Evolutionary conservation across 1,284 basidiomycete species (phyloP), one percentile per base, ranked within the genome.

Genomic region (Heterobasidion occidentale): DNA sequence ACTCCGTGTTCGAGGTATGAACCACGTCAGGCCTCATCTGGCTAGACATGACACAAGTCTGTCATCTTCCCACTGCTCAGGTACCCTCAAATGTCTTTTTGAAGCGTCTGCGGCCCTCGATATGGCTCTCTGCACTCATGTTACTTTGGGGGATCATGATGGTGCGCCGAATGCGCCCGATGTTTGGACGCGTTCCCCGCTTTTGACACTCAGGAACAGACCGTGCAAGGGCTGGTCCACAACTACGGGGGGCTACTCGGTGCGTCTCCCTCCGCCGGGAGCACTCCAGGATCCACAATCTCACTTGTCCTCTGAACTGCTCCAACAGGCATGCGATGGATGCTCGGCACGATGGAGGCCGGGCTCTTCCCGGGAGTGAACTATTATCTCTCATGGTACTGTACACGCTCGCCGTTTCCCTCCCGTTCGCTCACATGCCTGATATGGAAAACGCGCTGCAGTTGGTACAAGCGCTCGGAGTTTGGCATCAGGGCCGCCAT

Each of bases 401-500:
- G 42, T 7, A 12, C 46, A 15, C 11, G 14, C 46, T 15, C 15
- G n/a, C 46, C 46, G 27, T 46, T 44, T 46, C 36, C 34, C 44
- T 45, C 20, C 44, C 52, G 27, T 45, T 17, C 7, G 17, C 33
- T 17, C 12, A 15, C 35, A 56, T 48, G 14, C 15, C 51, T 35
- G 36, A 27, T 27, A 27, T 27, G 27, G 27, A 27, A 27, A 27
- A 27, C 42, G 53, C 27, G 27, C 6, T 20, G 9, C 53, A 70
- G 69, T 54, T 71, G 68, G 70, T 71, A 71, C 58, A 72, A 83
- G 62, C 84, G 84, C 36, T 82, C 81, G 7, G 86, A 89, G 62
- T 86, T 86, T 57, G 86, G 84, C 56, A 73, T 81, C 48, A 68
- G 82, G 33, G 79, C 83, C 12, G 85, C 87, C 3, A 67, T 89